Conservation (phyloP, 192 early-diverging fungal genomes). For the Neocallimastix lanati region DNA sequence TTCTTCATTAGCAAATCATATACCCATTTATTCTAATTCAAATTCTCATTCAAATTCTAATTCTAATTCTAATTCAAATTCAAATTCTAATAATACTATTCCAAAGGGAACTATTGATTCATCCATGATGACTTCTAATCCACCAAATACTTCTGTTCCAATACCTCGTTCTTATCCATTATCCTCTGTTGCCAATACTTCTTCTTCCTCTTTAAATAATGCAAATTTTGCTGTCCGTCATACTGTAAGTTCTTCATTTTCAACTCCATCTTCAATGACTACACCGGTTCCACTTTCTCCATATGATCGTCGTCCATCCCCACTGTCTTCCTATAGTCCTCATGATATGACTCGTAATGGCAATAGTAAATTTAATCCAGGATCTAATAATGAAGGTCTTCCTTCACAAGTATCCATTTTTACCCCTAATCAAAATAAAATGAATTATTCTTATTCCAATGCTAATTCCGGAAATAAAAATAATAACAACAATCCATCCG, state of each 20-base stretch:
- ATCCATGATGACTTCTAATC: too few species aligned
- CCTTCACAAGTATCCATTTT: background rate
- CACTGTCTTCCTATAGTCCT: background rate
- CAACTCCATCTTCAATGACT: background rate
- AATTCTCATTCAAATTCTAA: too few species aligned
- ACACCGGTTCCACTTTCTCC: background rate
- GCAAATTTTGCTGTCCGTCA: background rate
- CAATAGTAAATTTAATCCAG: background rate
- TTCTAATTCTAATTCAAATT: too few species aligned
- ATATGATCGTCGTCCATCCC: background rate
- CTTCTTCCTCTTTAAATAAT: background rate
- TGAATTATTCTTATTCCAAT: background rate
- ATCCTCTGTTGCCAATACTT: background rate
- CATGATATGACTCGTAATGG: background rate
- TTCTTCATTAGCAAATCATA: too few species aligned
- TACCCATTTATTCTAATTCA: too few species aligned
- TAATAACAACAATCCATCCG: too few species aligned
- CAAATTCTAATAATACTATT: too few species aligned
- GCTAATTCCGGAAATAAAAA: too few species aligned
- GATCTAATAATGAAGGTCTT: background rate
- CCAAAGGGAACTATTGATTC: too few species aligned
- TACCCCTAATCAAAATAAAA: background rate
- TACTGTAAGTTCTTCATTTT: background rate
- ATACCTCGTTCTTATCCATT: too few species aligned
- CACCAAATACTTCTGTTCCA: too few species aligned